These are phyloP conservation scores for Fusarium clavum DNA, from an alignment of 2,329 filamentous ascomycete genomes.

Conservation along the genomic window DNA sequence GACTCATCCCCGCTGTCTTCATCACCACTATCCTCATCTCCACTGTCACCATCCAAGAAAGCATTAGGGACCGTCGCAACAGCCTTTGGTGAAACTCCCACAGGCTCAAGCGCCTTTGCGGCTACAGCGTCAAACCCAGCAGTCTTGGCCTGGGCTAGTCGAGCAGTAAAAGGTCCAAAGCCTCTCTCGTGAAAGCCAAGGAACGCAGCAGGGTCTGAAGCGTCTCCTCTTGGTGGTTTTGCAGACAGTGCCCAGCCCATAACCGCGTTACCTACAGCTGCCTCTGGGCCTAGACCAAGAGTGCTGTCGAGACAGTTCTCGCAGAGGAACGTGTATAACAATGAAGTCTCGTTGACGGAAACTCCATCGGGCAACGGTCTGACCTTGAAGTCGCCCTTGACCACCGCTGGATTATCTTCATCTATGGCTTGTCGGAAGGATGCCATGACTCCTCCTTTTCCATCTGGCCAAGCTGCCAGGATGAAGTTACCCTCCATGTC, in stretches of 20 bases:
- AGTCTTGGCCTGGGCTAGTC: not conserved
- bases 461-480: constrained; percentile 6
- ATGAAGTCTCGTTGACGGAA: not conserved
- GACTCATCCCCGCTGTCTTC: not conserved
- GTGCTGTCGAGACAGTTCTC: constrained; percentile 14
- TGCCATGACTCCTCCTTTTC: constrained; percentile 19
- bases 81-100: constrained; percentile 1
- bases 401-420: not conserved
- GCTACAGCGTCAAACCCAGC: not conserved
- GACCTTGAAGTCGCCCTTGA: constrained; percentile 12
- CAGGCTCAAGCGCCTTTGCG: not conserved
- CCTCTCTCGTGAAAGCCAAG: constrained; percentile 11
- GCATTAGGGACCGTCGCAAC: constrained; percentile 1
- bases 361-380: constrained; percentile 9
- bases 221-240: not conserved
- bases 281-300: not conserved
- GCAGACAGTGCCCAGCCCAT: constrained; percentile 11
- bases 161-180: not conserved
- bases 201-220: not conserved
- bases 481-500: constrained; percentile 24
- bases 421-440: constrained; percentile 17
- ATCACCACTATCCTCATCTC: constrained; percentile 1
- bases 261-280: constrained; percentile 3
- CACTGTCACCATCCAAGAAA: not conserved
- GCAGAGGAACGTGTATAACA: constrained; percentile 11